phyloP scores from a whole-genome alignment of 163 green algal species.

The Coccomyxa subellipsoidea region DNA sequence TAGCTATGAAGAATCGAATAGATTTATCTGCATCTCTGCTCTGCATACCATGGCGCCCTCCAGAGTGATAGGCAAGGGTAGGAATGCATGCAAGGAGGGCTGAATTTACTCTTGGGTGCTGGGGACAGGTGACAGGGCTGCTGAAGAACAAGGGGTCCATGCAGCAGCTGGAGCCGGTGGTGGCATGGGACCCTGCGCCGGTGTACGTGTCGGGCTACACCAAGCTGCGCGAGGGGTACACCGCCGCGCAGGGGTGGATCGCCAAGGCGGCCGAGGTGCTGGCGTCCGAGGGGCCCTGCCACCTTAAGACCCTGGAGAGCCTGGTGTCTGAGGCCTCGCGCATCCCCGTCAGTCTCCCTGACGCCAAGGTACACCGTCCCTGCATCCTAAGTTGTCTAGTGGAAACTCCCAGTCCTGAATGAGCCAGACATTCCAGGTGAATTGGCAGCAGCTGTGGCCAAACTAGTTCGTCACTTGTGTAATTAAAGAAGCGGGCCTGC shows the following conservation, averaged over 20 bases:
- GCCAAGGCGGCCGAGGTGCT: background rate
- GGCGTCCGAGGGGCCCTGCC: background rate
- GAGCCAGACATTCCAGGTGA: too few relatives aligned
- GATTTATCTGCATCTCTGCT: too few relatives aligned
- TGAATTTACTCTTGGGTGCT: background rate
- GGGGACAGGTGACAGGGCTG: slow-evolving; percentile 15
- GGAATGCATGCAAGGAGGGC: background rate
- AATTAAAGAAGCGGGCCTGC: too few relatives aligned
- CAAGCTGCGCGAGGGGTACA: slow-evolving; percentile 32
- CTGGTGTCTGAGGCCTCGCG: slow-evolving; percentile 22
- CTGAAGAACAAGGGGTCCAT: slow-evolving; percentile 21
- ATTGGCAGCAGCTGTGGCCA: too few relatives aligned
- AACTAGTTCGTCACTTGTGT: too few relatives aligned
- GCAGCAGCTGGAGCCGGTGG: slow-evolving; percentile 31
- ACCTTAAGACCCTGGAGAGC: slow-evolving; percentile 35
- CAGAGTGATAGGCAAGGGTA: too few relatives aligned
- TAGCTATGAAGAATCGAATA: too few relatives aligned
- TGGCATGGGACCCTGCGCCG: slow-evolving; percentile 23
- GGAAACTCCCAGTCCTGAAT: too few relatives aligned
- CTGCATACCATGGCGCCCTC: too few relatives aligned
- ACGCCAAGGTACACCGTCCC: slow-evolving; percentile 18
- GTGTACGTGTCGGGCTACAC: slow-evolving; percentile 28
- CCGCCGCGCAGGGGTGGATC: background rate
- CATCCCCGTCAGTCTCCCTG: slow-evolving; percentile 26
- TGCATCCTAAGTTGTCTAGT: too few relatives aligned